Conservation (phyloP, 176 grass and related monocot genomes). For the Hsuehochloa calcarea region DNA sequence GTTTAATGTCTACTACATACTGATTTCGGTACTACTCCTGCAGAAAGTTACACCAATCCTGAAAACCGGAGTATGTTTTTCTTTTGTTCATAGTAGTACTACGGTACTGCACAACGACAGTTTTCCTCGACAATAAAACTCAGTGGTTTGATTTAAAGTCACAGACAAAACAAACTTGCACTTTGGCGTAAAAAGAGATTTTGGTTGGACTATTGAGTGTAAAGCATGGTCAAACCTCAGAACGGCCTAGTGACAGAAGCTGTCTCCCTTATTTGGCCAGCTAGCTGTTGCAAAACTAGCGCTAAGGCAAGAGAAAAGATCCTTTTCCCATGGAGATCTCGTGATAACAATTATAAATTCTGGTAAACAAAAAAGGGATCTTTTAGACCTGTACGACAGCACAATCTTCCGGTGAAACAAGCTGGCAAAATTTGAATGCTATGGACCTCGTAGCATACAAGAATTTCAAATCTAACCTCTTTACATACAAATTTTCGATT, state of each 20-base stretch:
- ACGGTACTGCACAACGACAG: background rate
- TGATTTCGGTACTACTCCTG: too few relatives aligned
- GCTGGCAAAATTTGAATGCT: too few relatives aligned
- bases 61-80: too few relatives aligned
- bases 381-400: constrained; percentile 44
- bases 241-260: background rate
- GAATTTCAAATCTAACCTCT: too few relatives aligned
- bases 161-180: background rate
- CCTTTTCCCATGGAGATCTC: constrained; percentile 4
- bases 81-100: too few relatives aligned
- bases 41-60: too few relatives aligned
- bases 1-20: too few relatives aligned
- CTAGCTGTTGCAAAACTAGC: background rate
- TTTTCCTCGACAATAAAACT: background rate
- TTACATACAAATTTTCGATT: too few relatives aligned
- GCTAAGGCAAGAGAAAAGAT: background rate
- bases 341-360: constrained; percentile 4
- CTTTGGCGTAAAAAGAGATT: background rate
- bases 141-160: background rate
- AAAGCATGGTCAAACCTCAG: background rate
- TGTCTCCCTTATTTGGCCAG: background rate
- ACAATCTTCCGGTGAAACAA: constrained; percentile 5
- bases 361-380: background rate
- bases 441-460: too few relatives aligned
- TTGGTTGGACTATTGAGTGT: background rate